Percentiles rank a stretch among this genome's conserved stretches.
These are phyloP conservation scores for Thelonectria rubi DNA, from an alignment of 2,329 filamentous ascomycete species.

Conservation along the genomic window DNA sequence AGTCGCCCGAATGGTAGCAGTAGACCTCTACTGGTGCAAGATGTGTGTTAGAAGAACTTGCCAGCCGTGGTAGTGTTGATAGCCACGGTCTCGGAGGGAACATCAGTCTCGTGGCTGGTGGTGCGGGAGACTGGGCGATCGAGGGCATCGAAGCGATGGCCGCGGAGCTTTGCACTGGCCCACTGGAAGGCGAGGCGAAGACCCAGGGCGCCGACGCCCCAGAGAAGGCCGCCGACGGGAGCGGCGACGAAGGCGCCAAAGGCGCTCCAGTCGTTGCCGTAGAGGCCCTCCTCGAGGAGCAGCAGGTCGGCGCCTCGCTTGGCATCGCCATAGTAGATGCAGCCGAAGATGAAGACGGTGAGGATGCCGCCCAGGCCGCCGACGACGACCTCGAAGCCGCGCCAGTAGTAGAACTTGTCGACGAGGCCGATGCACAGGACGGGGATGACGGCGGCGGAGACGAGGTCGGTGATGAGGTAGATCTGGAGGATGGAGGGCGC, in stretches of 20 bases:
- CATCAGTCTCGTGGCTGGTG: conserved; percentile 44
- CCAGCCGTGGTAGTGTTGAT: conserved; percentile 51
- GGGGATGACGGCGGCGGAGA: conserved; percentile 80
- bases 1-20: conserved; percentile 14
- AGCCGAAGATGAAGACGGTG: conserved; percentile 82
- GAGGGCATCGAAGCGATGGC: conserved; percentile 71
- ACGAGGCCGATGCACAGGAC: conserved; percentile 77
- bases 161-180: conserved; percentile 63
- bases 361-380: conserved; percentile 81
- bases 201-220: conserved; percentile 70
- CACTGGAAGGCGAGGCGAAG: conserved; percentile 69
- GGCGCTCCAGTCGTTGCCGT: conserved; percentile 79
- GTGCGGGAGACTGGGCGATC: conserved; percentile 59
- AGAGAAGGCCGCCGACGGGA: conserved; percentile 77
- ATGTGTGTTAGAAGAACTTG: conserved; percentile 61
- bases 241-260: conserved; percentile 87
- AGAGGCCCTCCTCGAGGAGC: conserved; percentile 77
- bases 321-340: conserved; percentile 78
- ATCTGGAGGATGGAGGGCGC: conserved; percentile 81
- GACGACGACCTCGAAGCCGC: conserved; percentile 81
- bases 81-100: conserved; percentile 36
- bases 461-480: conserved; percentile 82
- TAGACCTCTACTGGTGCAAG: conserved; percentile 16
- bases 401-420: conserved; percentile 78
- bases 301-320: conserved; percentile 72